phyloP scores from a whole-genome alignment of 106 monocot genomes.

The Allium fistulosum region DNA sequence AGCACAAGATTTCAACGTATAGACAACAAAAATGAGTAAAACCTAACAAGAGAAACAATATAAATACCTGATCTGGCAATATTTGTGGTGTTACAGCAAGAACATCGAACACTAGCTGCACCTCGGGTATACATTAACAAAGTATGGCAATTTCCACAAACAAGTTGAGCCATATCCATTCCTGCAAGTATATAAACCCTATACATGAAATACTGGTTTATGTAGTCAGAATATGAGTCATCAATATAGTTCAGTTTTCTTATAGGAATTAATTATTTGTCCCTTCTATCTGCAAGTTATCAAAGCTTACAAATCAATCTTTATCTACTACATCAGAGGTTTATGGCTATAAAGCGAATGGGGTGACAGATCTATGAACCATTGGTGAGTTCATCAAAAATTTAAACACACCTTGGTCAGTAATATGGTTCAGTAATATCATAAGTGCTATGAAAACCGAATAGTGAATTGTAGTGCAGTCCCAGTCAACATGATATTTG shows the following conservation, averaged over 20 bases:
- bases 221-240: background rate
- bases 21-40: background rate
- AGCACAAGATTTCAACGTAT: background rate
- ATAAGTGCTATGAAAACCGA: too few relatives aligned
- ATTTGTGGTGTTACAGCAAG: constrained; percentile 45
- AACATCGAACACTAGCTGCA: constrained; percentile 47
- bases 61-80: constrained; percentile 28
- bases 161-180: constrained; percentile 34
- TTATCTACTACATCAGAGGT: too few relatives aligned
- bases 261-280: background rate
- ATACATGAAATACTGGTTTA: background rate
- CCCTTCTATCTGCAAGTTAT: too few relatives aligned
- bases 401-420: too few relatives aligned
- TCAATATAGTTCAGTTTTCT: background rate
- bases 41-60: too few relatives aligned
- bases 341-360: too few relatives aligned
- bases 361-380: too few relatives aligned
- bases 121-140: constrained; percentile 42
- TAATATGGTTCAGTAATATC: too few relatives aligned
- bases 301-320: too few relatives aligned
- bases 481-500: too few relatives aligned
- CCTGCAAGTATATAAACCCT: constrained; percentile 6
- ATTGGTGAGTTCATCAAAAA: too few relatives aligned
- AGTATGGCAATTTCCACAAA: constrained; percentile 47
- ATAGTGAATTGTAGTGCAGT: too few relatives aligned